Evolutionary conservation across 257 asterid genomes (phyloP).

Genomic region (Phtheirospermum japonicum): DNA sequence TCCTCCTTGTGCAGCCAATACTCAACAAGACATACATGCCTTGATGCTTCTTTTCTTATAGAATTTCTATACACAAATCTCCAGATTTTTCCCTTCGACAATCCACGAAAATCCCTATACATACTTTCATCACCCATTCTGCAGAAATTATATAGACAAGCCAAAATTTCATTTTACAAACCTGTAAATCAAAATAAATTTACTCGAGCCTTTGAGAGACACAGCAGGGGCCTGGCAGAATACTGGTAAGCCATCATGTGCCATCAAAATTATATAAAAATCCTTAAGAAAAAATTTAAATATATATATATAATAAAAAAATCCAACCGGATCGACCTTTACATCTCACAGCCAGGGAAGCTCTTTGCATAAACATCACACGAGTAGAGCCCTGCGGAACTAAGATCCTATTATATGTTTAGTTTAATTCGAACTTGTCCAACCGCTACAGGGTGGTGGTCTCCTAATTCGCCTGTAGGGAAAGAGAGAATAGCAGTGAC

Average conservation of each 20-base stretch:
- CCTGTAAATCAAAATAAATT: conserved; percentile 8
- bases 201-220: too few relatives aligned
- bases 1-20: background rate
- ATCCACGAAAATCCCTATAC: conserved; percentile 30
- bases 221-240: background rate
- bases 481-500: conserved; percentile 3
- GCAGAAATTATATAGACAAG: conserved; percentile 33
- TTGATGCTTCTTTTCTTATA: conserved; percentile 8
- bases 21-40: conserved; percentile 11
- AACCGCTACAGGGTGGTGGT: conserved; percentile 5
- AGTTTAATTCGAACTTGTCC: conserved; percentile 10
- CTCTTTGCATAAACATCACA: background rate
- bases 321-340: conserved; percentile 16
- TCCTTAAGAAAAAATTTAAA: conserved; percentile 1
- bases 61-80: conserved; percentile 3
- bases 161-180: conserved; percentile 31
- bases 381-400: conserved; percentile 10
- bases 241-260: conserved; percentile 10
- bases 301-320: background rate
- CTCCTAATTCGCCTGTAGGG: background rate
- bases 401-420: conserved; percentile 3
- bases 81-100: conserved; percentile 5
- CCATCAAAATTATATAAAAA: conserved; percentile 7
- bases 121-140: conserved; percentile 19
- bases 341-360: conserved; percentile 13